phyloP scores from a whole-genome alignment of 1,139 yeast genomes.

The Kodamaea suecica region DNA sequence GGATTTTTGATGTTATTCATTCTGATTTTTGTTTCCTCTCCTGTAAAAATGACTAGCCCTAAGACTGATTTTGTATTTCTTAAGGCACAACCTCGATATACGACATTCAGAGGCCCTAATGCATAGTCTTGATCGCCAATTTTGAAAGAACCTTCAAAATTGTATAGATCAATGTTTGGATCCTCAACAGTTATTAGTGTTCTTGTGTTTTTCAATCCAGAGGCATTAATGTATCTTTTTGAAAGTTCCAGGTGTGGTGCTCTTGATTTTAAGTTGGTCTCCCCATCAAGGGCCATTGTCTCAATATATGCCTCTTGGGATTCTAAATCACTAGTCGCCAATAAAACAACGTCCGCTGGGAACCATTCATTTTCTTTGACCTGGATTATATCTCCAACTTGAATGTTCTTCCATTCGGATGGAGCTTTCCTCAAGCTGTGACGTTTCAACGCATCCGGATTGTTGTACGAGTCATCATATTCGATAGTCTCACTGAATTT shows the following conservation, averaged over 20 bases:
- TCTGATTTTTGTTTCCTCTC: conserved; percentile 93
- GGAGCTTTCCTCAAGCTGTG: conserved; percentile 34
- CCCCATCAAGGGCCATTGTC: conserved; percentile 98
- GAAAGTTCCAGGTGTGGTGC: conserved; percentile 64
- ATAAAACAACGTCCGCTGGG: conserved; percentile 81
- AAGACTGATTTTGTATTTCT: conserved; percentile 73
- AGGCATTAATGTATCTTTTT: conserved; percentile 45
- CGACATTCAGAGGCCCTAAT: conserved; percentile 72
- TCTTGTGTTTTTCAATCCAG: conserved; percentile 48
- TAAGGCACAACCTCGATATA: conserved; percentile 84
- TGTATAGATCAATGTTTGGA: conserved; percentile 87
- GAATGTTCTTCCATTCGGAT: conserved; percentile 68
- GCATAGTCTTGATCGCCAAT: conserved; percentile 42
- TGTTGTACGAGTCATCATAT: conserved; percentile 9
- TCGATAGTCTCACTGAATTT: background rate
- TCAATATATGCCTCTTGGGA: conserved; percentile 81
- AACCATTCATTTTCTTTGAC: conserved; percentile 83
- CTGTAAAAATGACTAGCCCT: conserved; percentile 87
- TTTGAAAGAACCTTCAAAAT: conserved; percentile 75
- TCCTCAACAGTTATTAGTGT: conserved; percentile 73
- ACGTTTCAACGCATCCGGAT: conserved; percentile 27
- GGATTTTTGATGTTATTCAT: conserved; percentile 92
- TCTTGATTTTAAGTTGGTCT: conserved; percentile 80
- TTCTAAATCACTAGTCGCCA: conserved; percentile 56
- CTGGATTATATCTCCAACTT: conserved; percentile 80